These are phyloP conservation scores for Apophysomyces sp. DNA, from an alignment of 371 early-diverging fungal genomes.

Conservation along the genomic window DNA sequence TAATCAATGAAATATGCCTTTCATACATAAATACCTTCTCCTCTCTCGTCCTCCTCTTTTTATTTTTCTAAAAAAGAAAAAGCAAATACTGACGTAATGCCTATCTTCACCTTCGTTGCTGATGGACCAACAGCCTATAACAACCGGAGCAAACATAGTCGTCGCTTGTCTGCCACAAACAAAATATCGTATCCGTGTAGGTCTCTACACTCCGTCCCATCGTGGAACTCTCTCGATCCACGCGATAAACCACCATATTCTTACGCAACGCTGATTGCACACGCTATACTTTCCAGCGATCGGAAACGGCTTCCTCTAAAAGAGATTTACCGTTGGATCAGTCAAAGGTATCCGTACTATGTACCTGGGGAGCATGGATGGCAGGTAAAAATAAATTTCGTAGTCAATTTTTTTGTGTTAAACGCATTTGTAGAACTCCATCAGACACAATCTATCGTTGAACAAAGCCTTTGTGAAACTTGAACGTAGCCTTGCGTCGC, in stretches of 20 bases:
- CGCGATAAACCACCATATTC: slow-evolving; percentile 72
- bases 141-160: neutral
- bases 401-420: neutral
- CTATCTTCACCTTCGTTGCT: neutral
- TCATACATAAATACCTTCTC: neutral
- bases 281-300: slow-evolving; percentile 73
- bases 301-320: slow-evolving; percentile 71
- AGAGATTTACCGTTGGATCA: slow-evolving; percentile 87
- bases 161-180: neutral
- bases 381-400: slow-evolving; percentile 49
- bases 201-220: slow-evolving; percentile 2
- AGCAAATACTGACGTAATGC: neutral
- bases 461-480: slow-evolving; percentile 79
- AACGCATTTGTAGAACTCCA: slow-evolving; percentile 74
- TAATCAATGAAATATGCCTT: neutral
- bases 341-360: slow-evolving; percentile 68
- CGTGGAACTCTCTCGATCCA: slow-evolving; percentile 9
- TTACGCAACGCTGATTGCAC: slow-evolving; percentile 85
- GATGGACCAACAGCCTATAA: neutral
- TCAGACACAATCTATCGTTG: slow-evolving; percentile 94
- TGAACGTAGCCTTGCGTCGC: slow-evolving; percentile 70
- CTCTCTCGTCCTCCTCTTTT: neutral
- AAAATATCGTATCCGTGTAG: neutral
- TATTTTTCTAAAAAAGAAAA: neutral
- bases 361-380: slow-evolving; percentile 67